These are phyloP conservation scores for Ensete glaucum DNA, from an alignment of 176 grass and related monocot species.

Conservation along the genomic window DNA sequence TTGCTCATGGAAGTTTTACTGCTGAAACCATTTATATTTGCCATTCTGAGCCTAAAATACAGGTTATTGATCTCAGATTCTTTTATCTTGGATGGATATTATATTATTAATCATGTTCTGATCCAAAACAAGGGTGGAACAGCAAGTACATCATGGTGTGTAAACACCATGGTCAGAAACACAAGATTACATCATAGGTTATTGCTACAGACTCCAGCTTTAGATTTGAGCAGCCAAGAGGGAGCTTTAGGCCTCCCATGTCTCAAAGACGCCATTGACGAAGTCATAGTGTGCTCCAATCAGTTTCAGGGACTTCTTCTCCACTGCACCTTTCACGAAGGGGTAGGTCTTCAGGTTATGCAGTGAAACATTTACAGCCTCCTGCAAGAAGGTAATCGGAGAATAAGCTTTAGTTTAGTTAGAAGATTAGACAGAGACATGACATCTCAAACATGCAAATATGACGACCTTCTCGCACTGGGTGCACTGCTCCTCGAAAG, in stretches of 20 bases:
- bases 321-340: slow-evolving; percentile 27
- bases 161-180: no score
- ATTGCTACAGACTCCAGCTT: no score
- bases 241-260: slow-evolving; percentile 27
- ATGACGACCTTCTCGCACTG: slow-evolving; percentile 40
- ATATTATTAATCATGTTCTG: no score
- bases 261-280: slow-evolving; percentile 27
- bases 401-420: not conserved
- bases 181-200: no score
- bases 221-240: not conserved
- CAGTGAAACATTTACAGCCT: slow-evolving; percentile 32
- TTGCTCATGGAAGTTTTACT: no score
- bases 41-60: no score
- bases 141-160: no score
- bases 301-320: slow-evolving; percentile 29
- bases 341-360: slow-evolving; percentile 37
- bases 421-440: not conserved
- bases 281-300: slow-evolving; percentile 42
- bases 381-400: slow-evolving; percentile 14
- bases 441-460: no score
- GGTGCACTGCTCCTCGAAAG: slow-evolving; percentile 32
- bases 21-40: no score
- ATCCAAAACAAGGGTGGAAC: no score
- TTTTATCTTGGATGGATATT: no score
- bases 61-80: no score